Base-by-base conservation (phyloP, 805 yeast genomes). In the Lachancea meyersii region DNA sequence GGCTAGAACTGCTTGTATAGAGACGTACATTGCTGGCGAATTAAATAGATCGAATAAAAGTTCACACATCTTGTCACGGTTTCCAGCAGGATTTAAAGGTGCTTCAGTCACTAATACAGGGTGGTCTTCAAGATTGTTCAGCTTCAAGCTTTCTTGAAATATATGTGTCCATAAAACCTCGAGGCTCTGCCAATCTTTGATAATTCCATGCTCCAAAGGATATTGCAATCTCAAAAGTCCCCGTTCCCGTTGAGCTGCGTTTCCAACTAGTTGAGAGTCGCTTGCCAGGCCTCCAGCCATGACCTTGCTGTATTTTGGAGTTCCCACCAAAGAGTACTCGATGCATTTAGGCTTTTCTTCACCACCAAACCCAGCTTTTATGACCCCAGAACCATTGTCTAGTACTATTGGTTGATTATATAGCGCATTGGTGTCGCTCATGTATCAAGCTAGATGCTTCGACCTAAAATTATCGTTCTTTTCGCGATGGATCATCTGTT, bases 351-450 rank as follows among this genome's bases (percentile, higher is more conserved):
- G 97, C 50, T 70, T 74, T 38, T 86, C 93, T 51, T 85, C 94
- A 18, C 97, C 96, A 0, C 96, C 95, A 62, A 89, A 86, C 1
- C 97, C 97, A 1, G 94, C 86, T 58, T 87, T 84, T 42, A 89
- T 69, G 30, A 74, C 72, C 1, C 95, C 95, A 3, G 95, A 82
- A 6, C 97, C 96, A 63, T 80, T 81, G 58, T 83, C 91, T n/a
- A 83, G 65, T 28, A 83, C 87, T 26, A 83, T 69, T 3, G 89
- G 88, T 60, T 83, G 91, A 54, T 82, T 82, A 43, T 75, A 70
- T 18, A 78, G 61, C 21, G 28, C 41, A 18, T 40, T 44, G 19
- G 24, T 41, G 17, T 43, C 46, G 20, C 38, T 35, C 41, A 43
- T 43, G 36, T n/a, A 22, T 26, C 28, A 26, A 26, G 6, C 10